Evolutionary conservation across 768 basidiomycete species (phyloP), one percentile per base, ranked within the genome.

Genomic region (Chlorophyllum brunneum): DNA sequence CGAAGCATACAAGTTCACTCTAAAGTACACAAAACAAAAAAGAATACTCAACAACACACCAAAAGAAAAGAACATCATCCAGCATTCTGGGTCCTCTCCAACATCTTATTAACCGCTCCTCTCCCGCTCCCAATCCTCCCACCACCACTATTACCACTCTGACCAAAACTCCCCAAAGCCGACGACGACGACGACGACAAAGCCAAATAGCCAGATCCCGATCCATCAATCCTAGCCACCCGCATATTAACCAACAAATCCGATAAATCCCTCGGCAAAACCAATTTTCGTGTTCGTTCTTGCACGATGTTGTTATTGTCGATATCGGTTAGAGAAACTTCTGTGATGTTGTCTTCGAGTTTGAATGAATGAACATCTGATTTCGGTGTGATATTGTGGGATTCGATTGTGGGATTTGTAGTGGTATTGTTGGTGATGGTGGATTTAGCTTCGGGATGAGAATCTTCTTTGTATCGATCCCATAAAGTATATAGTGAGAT

Each of bases 401-500:
- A 6, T 4, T 27, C 26, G n/a, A 45, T 27, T 18, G 29, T 16
- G 7, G 13, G 11, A 4, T 3, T 43, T 3, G 43, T 58, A 8
- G 49, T 58, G 8, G 66, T 58, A 31, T 60, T 59, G 6, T 67
- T 38, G 37, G 44, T 33, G 10, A 67, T n/a, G 60, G 70, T 33
- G 64, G 62, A 31, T 57, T 62, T 47, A 57, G 57, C 29, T 62
- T 73, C 70, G 3, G 70, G 67, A 8, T 74, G 62, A 3, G 69
- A 70, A 38, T 86, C 82, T 55, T 91, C 86, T 51, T 82, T 83
- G 68, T 92, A 92, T 7, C 81, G 74, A 33, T 89, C 88, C 92
- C 95, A 98, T 0, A 94, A 77, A 4, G 88, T 81, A 67, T 98
- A 98, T 29, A 97, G 68, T 3, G 88, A 82, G 48, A 98, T 77